Base-by-base conservation (phyloP, 768 basidiomycete genomes). In the Leucocoprinus birnbaumii region DNA sequence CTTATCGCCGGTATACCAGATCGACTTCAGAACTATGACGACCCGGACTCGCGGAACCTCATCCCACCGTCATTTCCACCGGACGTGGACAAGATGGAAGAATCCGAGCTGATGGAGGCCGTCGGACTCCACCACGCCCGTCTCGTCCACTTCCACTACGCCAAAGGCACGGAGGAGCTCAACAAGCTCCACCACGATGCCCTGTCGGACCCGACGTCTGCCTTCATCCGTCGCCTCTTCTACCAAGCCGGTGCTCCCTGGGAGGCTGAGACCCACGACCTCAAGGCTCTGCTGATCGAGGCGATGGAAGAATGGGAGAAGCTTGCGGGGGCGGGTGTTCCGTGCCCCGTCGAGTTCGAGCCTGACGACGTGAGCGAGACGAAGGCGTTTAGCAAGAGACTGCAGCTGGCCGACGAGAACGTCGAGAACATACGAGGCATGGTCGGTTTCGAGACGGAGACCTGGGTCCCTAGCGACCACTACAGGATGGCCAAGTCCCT, bases 341-440 rank as follows among this genome's bases (percentile, higher is more conserved):
- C n/a, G n/a, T 80, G 76, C 71, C 78, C 78, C 18, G 52, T 80
- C 65, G 65, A 45, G 65, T 80, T 80, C 63, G 74, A 76, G 48
- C n/a, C 70, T 25, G 70, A 79, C 26, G 80, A 82, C 62, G 50
- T 76, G 63, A 63, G 61, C 59, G 59, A 73, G 67, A 75, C 72
- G 65, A 69, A 16, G 75, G 44, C 65, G 71, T 66, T 77, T 61
- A 49, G 65, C 61, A 59, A 49, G 62, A 60, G 22, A 52, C 68
- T 57, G 71, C 55, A 45, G 53, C 37, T 7, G 34, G 7, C 34
- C 8, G 41, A 42, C 5, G 18, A 19, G 41, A 8, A 6, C 19
- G 8, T 42, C 18, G 41, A 19, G 8, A 16, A 5, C 14, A 16
- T 14, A 6, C 41, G 18, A n/a, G 18, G 6, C 41, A 42, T 42